These are phyloP conservation scores for Phtheirospermum japonicum DNA, from an alignment of 257 asterid species.

Conservation along the genomic window DNA sequence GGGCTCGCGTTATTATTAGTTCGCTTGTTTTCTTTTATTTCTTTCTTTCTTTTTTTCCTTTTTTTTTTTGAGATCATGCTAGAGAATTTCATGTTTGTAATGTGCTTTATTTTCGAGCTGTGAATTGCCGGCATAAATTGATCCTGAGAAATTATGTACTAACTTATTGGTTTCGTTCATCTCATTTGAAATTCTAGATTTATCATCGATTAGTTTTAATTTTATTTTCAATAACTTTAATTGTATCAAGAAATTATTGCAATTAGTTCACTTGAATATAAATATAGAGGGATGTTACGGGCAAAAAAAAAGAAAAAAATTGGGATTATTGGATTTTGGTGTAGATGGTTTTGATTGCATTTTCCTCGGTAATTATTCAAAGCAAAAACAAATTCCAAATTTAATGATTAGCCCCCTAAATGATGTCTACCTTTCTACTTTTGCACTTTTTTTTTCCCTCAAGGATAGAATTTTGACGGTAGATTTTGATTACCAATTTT, in stretches of 20 bases:
- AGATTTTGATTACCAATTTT: background rate
- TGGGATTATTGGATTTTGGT: too few species aligned
- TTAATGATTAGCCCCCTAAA: slow-evolving; percentile 17
- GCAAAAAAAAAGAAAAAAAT: too few species aligned
- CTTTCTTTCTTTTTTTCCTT: background rate
- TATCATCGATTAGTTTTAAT: background rate
- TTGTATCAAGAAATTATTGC: background rate
- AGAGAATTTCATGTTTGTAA: slow-evolving; percentile 24
- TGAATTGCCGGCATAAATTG: slow-evolving; percentile 11
- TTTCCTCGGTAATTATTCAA: background rate
- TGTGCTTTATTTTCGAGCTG: slow-evolving; percentile 20
- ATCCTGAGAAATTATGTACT: background rate
- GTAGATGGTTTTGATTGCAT: too few species aligned
- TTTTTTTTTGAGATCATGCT: too few species aligned
- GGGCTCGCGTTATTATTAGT: slow-evolving; percentile 51
- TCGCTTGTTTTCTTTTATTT: background rate
- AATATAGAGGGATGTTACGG: too few species aligned
- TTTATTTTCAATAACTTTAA: background rate
- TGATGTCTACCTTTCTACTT: slow-evolving; percentile 8
- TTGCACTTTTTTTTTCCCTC: too few species aligned
- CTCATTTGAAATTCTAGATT: background rate
- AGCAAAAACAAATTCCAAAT: slow-evolving; percentile 4
- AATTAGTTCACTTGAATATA: background rate
- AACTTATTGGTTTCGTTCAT: background rate
- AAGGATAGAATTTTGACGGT: too few species aligned